Evolutionary conservation across 495 filamentous ascomycete species (phyloP), one percentile per base, ranked within the genome.

Genomic region (Diplogelasinospora grovesii): DNA sequence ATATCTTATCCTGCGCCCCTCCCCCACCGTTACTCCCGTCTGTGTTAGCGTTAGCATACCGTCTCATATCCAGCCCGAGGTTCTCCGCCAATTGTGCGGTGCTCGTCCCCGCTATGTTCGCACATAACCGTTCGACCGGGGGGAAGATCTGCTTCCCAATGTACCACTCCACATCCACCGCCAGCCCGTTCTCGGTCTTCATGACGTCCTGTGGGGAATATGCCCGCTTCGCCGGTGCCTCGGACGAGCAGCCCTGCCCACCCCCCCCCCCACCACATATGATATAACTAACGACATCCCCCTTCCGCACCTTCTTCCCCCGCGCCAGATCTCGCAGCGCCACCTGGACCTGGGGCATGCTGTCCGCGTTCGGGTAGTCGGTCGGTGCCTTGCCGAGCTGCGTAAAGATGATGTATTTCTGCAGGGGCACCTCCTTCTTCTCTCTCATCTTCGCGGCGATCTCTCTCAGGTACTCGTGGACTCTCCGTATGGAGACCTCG

Each of bases 81-180:
- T 89, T 94, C 57, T 94, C 89, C 6, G 92, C 92, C 2, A 98
- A 74, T 43, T 87, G 82, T 6, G 83, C 70, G 26, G 89, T 79
- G 50, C 94, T 87, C 10, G 92, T 98, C 31, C 92, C 90, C 22
- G 80, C 78, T 45, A 98, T 95, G 27, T 92, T 93, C 31, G 88
- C 93, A 59, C 92, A 98, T 20, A 98, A 79, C 74, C 92, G 88
- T 68, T 98, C 92, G 39, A 98, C 94, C 2, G 93, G 92, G 5
- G 92, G 92, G 65, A 98, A 92, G 38, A 98, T 95, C 59, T 98
- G 92, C 69, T 98, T 98, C 64, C 86, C 79, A 22, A 98, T 78
- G 61, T 98, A 98, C 78, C 90, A 97, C 51, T 97, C 92, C 20
- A 93, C 74, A 59, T 96, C 89, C 22, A 83, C 88, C 49, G 83